Conservation (phyloP, 148 eudicot species). For the Persicaria maculosa region DNA sequence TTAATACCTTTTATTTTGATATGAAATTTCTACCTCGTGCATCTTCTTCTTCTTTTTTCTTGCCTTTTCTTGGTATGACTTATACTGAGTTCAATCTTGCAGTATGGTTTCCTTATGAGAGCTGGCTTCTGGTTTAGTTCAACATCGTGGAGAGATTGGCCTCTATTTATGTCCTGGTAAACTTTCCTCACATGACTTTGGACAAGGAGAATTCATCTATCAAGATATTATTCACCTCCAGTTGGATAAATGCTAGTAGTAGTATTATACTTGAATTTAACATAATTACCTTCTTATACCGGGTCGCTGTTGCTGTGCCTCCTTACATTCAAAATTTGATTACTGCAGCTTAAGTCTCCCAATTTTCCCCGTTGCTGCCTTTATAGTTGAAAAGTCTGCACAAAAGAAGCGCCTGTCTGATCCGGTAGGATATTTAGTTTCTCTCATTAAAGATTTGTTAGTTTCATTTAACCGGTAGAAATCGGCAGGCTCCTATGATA, state of each 20-base stretch:
- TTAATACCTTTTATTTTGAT: constrained; percentile 3
- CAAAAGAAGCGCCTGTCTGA: constrained; percentile 47
- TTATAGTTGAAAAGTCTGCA: constrained; percentile 64
- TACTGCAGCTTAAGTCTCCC: constrained; percentile 63
- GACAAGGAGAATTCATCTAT: neutral
- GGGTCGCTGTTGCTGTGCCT: too few species aligned
- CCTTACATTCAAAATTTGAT: too few species aligned
- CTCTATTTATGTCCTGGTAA: constrained; percentile 95
- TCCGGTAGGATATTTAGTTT: constrained; percentile 39
- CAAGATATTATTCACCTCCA: neutral
- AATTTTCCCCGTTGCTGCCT: constrained; percentile 66
- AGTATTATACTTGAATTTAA: neutral
- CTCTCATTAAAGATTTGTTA: neutral
- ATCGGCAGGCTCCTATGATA: neutral
- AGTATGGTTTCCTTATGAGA: constrained; percentile 89
- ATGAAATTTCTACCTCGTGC: neutral
- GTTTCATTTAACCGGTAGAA: neutral
- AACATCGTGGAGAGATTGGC: constrained; percentile 90
- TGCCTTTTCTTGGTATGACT: neutral
- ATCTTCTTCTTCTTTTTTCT: neutral
- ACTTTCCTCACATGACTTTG: constrained; percentile 9
- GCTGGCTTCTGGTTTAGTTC: constrained; percentile 93
- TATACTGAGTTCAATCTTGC: constrained; percentile 22
- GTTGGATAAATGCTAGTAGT: neutral
- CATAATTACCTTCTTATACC: too few species aligned